phyloP scores from a whole-genome alignment of 768 basidiomycete genomes.

The Calocera viscosa region DNA sequence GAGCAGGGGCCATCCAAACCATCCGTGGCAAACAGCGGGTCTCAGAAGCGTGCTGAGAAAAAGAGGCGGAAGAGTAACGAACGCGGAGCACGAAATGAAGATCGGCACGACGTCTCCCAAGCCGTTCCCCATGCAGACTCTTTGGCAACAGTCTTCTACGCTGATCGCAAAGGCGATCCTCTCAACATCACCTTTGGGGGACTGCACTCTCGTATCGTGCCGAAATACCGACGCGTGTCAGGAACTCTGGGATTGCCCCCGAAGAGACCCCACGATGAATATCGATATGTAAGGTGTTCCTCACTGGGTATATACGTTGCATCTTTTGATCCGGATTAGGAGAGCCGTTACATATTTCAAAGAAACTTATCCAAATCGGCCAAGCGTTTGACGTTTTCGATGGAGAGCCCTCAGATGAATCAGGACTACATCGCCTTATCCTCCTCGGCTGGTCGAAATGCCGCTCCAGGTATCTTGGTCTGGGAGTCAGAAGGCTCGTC shows the following conservation, averaged over 20 bases:
- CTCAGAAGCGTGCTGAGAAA: not conserved
- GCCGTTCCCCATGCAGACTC: not conserved
- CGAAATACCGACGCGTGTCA: conserved; percentile 45
- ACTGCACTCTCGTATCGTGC: conserved; percentile 47
- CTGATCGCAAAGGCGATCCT: conserved; percentile 43
- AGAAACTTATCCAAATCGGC: not conserved
- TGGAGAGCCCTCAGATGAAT: not conserved
- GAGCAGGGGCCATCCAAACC: not conserved
- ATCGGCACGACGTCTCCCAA: not conserved
- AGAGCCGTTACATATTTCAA: not conserved
- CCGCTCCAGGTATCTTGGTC: not conserved
- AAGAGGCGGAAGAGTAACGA: not conserved
- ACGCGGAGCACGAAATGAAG: not conserved
- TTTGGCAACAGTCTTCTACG: not conserved
- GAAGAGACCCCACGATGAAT: not conserved
- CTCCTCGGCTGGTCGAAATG: not conserved
- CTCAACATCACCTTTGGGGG: conserved; percentile 58
- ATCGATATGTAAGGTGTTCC: not conserved
- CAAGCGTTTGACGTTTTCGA: not conserved
- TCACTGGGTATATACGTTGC: no score
- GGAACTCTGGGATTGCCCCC: not conserved
- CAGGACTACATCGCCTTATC: not conserved
- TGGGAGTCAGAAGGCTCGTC: not conserved
- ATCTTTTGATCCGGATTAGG: not conserved
- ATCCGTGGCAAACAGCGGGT: not conserved